Percentiles rank a stretch among this genome's conserved stretches.
phyloP scores from a whole-genome alignment of 345 rosid genomes.

The Brassica juncea region DNA sequence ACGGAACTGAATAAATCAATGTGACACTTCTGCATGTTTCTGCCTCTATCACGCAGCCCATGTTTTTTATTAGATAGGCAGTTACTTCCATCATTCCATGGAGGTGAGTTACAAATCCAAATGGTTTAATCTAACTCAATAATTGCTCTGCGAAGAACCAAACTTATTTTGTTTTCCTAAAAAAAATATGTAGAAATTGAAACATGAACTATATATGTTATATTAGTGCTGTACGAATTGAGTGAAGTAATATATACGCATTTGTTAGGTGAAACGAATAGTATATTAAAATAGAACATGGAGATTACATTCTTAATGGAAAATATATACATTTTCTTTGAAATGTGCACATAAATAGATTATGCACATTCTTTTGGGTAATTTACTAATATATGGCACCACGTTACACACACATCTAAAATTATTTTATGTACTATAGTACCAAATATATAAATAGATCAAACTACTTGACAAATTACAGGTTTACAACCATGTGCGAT shows the following conservation, averaged over 20 bases:
- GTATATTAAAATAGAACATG: constrained; percentile 32
- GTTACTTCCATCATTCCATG: background rate
- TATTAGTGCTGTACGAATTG: constrained; percentile 9
- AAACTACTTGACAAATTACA: constrained; percentile 22
- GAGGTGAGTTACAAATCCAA: background rate
- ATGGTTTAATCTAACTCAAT: background rate
- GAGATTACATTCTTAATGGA: constrained; percentile 18
- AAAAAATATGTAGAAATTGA: background rate
- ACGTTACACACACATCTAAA: constrained; percentile 8
- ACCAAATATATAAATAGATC: constrained; percentile 13
- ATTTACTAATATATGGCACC: constrained; percentile 13
- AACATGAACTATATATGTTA: background rate
- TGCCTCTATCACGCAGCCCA: constrained; percentile 20
- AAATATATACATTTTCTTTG: background rate
- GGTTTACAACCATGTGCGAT: constrained; percentile 32
- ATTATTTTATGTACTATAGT: background rate
- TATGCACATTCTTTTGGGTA: background rate
- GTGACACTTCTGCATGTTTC: background rate
- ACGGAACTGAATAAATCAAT: background rate
- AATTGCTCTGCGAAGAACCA: background rate
- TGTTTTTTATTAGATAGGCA: constrained; percentile 7
- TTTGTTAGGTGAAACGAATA: constrained; percentile 35
- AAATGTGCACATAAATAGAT: constrained; percentile 12
- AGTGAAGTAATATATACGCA: background rate
- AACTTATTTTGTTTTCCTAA: background rate